These are phyloP conservation scores for Diplodia sapinea DNA, from an alignment of 2,329 filamentous ascomycete species.

Conservation along the genomic window DNA sequence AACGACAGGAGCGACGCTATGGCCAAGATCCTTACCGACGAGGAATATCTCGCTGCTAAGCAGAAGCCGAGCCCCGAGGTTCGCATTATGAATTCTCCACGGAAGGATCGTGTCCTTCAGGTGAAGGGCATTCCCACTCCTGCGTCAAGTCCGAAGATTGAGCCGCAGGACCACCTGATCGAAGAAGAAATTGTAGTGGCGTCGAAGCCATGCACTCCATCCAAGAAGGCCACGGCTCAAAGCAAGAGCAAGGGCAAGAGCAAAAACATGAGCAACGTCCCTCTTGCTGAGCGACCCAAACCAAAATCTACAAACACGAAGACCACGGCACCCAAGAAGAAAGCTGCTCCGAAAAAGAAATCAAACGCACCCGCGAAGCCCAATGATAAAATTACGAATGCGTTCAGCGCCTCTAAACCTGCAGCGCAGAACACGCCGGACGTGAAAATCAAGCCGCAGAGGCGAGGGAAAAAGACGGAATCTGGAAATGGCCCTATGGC, in stretches of 20 bases:
- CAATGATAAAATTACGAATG: slow-evolving; percentile 38
- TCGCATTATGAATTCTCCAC: slow-evolving; percentile 28
- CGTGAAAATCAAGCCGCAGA: slow-evolving; percentile 9
- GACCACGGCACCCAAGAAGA: slow-evolving; percentile 33
- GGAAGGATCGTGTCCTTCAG: slow-evolving; percentile 32
- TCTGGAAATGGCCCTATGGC: slow-evolving; percentile 37
- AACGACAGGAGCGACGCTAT: slow-evolving; percentile 52
- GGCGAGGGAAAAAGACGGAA: slow-evolving; percentile 22
- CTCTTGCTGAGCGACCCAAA: slow-evolving; percentile 24
- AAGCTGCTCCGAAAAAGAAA: slow-evolving; percentile 42
- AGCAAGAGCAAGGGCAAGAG: slow-evolving; percentile 42
- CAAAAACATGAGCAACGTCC: background rate
- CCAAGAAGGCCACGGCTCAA: slow-evolving; percentile 41
- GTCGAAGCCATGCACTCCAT: slow-evolving; percentile 34
- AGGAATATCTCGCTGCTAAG: slow-evolving; percentile 42
- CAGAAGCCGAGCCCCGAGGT: slow-evolving; percentile 41
- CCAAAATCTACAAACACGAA: slow-evolving; percentile 38
- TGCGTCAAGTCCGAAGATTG: slow-evolving; percentile 44
- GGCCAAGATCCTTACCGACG: slow-evolving; percentile 44
- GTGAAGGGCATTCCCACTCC: slow-evolving; percentile 45
- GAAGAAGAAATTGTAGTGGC: slow-evolving; percentile 32
- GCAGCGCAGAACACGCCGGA: slow-evolving; percentile 13
- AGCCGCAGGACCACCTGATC: slow-evolving; percentile 34
- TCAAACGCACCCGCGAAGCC: slow-evolving; percentile 34
- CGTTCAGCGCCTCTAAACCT: slow-evolving; percentile 34